Conservation (phyloP, 1,139 yeast genomes). For the Taiozyma sp. region DNA sequence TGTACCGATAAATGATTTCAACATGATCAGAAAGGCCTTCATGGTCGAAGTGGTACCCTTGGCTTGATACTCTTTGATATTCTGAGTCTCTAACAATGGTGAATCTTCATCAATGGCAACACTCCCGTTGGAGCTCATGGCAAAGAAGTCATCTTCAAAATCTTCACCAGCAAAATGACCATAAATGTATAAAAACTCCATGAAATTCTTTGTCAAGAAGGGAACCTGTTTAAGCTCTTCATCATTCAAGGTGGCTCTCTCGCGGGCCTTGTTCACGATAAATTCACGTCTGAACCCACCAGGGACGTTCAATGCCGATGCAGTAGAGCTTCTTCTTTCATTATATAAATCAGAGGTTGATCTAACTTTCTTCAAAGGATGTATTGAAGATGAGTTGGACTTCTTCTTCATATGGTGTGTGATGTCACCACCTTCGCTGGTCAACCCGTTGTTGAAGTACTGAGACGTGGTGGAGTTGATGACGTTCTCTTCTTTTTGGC, state of each 20-base stretch:
- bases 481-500: constrained; percentile 17
- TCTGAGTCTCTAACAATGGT: constrained; percentile 29
- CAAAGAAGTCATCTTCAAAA: constrained; percentile 67
- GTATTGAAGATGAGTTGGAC: constrained; percentile 24
- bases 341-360: constrained; percentile 21
- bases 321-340: constrained; percentile 53
- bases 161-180: constrained; percentile 87
- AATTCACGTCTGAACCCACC: constrained; percentile 79
- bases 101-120: constrained; percentile 45
- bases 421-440: constrained; percentile 65
- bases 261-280: constrained; percentile 35
- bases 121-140: constrained; percentile 26
- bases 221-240: constrained; percentile 32
- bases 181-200: constrained; percentile 69
- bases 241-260: constrained; percentile 26
- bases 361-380: constrained; percentile 19
- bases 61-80: constrained; percentile 20
- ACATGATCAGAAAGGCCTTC: constrained; percentile 62
- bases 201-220: constrained; percentile 60
- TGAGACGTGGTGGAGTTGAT: constrained; percentile 25
- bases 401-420: constrained; percentile 36
- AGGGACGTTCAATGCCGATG: constrained; percentile 67
- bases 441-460: constrained; percentile 21
- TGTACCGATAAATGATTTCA: constrained; percentile 74
- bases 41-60: constrained; percentile 62